Percentiles rank a stretch among this genome's conserved stretches.
Evolutionary conservation across 23 red algal genomes (phyloP).

Genomic region (Pyropia haitanensis): DNA sequence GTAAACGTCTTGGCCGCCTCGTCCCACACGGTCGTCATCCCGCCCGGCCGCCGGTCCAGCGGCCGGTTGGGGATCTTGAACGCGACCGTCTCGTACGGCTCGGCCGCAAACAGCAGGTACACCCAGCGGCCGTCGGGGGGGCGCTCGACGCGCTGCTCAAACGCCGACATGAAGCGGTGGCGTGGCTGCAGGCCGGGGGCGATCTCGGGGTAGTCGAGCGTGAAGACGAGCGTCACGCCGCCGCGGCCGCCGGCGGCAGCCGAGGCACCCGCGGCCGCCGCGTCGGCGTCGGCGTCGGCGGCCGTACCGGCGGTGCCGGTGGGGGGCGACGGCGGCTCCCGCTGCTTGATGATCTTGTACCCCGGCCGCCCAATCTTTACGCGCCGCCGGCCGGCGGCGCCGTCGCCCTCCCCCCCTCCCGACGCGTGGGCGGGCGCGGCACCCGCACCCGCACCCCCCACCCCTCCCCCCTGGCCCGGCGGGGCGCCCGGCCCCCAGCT

Average conservation of each 20-base stretch:
- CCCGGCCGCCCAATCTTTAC: slow-evolving; percentile 54
- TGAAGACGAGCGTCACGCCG: slow-evolving; percentile 59
- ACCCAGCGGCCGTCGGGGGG: slow-evolving; percentile 57
- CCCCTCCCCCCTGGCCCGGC: no score
- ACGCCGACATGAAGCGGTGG: slow-evolving; percentile 91
- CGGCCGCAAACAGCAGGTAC: slow-evolving; percentile 81
- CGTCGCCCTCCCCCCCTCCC: no score
- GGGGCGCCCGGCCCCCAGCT: no score
- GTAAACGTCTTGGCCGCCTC: slow-evolving; percentile 39
- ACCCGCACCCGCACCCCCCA: no score
- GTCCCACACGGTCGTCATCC: slow-evolving; percentile 72
- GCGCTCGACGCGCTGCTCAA: slow-evolving; percentile 64
- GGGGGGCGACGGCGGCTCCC: slow-evolving; percentile 24
- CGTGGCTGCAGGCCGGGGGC: slow-evolving; percentile 62
- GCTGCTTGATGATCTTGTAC: slow-evolving; percentile 71
- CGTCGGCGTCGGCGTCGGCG: no score
- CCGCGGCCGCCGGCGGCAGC: not conserved
- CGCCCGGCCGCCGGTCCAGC: slow-evolving; percentile 52
- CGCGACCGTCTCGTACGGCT: slow-evolving; percentile 90
- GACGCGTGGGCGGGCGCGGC: slow-evolving; percentile 23
- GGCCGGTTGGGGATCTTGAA: slow-evolving; percentile 87
- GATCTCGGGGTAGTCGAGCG: slow-evolving; percentile 76
- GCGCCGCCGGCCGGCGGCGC: slow-evolving; percentile 4
- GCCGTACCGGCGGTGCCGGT: no score
- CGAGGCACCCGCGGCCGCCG: no score